phyloP scores from a whole-genome alignment of 805 yeast species.

The Metschnikowia proteae region DNA sequence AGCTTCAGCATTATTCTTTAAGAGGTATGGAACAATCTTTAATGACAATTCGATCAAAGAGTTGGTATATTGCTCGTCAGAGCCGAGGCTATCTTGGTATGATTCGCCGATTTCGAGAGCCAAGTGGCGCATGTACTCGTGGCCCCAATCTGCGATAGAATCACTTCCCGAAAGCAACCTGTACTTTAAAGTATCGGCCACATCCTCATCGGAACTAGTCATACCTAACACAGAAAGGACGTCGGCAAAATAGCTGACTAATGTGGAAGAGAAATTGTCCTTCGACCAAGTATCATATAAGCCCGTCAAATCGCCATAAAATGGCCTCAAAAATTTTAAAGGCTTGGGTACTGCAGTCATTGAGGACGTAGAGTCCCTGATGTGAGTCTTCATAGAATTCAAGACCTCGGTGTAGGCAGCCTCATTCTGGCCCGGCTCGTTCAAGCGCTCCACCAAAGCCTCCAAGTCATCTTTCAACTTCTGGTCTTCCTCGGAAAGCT shows the following conservation, averaged over 20 bases:
- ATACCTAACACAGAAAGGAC: slow-evolving; percentile 89
- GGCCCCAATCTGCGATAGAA: slow-evolving; percentile 88
- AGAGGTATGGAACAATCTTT: slow-evolving; percentile 81
- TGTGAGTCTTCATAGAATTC: slow-evolving; percentile 65
- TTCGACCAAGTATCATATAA: slow-evolving; percentile 63
- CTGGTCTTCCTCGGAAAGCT: slow-evolving; percentile 88
- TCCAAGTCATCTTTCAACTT: slow-evolving; percentile 85
- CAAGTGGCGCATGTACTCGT: slow-evolving; percentile 93
- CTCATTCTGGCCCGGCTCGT: slow-evolving; percentile 44
- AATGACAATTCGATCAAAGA: slow-evolving; percentile 63
- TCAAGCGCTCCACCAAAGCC: slow-evolving; percentile 73
- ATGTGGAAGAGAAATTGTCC: slow-evolving; percentile 24
- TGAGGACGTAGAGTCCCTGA: slow-evolving; percentile 90
- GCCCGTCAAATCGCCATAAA: slow-evolving; percentile 63
- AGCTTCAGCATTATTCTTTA: slow-evolving; percentile 95
- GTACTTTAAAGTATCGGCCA: slow-evolving; percentile 74
- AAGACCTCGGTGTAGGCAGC: slow-evolving; percentile 59
- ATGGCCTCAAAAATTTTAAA: slow-evolving; percentile 88
- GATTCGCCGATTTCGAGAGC: slow-evolving; percentile 94
- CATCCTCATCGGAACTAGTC: slow-evolving; percentile 84
- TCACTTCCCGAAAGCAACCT: slow-evolving; percentile 59
- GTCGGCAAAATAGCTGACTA: slow-evolving; percentile 70
- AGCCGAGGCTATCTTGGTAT: slow-evolving; percentile 49
- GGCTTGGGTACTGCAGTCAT: slow-evolving; percentile 99
- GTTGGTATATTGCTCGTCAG: slow-evolving; percentile 30